Evolutionary conservation across 2,329 filamentous ascomycete genomes (phyloP).

Genomic region (Talaromyces sp.): DNA sequence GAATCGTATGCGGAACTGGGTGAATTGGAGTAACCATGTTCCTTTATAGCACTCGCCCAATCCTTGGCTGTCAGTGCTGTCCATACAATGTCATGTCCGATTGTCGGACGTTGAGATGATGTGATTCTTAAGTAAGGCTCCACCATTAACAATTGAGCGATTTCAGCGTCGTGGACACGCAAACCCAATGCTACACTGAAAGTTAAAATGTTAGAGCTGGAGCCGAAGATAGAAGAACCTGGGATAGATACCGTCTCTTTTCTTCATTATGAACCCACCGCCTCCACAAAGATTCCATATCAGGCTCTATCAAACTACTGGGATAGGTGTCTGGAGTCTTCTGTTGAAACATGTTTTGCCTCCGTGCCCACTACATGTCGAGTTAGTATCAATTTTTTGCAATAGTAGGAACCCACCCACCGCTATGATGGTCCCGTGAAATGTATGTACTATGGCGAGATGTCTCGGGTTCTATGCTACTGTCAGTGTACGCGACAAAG

Average conservation of each 20-base stretch:
- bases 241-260: not conserved
- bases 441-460: constrained; percentile 1
- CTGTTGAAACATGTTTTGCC: constrained; percentile 3
- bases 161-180: constrained; percentile 25
- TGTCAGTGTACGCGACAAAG: not conserved
- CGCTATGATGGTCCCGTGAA: constrained; percentile 4
- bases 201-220: not conserved
- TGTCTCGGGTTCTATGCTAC: constrained; percentile 5
- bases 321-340: not conserved
- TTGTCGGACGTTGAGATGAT: not conserved
- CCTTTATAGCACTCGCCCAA: constrained; percentile 1
- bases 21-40: not conserved
- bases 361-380: constrained; percentile 1
- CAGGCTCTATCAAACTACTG: not conserved
- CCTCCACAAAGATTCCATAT: constrained; percentile 3
- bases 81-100: not conserved
- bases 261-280: constrained; percentile 5
- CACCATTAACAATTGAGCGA: constrained; percentile 20
- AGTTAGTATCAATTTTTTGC: not conserved
- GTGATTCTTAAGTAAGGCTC: constrained; percentile 17
- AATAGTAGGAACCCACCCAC: not conserved
- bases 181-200: constrained; percentile 10
- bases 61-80: not conserved
- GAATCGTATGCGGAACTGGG: not conserved
- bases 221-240: not conserved